These are phyloP conservation scores for Kwoniella bestiolae DNA, from an alignment of 768 basidiomycete genomes.

Conservation along the genomic window DNA sequence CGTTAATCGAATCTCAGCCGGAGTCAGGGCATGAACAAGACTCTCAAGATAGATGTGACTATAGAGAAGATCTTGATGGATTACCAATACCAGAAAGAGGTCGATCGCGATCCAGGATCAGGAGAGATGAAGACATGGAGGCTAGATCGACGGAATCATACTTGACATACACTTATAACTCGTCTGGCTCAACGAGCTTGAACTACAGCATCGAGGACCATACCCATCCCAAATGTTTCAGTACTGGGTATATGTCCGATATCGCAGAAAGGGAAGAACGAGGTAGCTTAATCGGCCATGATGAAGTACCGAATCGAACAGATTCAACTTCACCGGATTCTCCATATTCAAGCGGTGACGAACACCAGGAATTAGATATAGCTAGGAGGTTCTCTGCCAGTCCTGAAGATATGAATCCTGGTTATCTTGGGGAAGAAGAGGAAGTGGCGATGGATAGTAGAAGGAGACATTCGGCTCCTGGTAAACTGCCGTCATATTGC, in stretches of 20 bases:
- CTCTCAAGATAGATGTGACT: background rate
- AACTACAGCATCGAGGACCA: too few species aligned
- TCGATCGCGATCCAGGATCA: slow-evolving; percentile 1
- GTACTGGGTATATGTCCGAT: too few species aligned
- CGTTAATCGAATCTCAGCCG: background rate
- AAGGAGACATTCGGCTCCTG: slow-evolving; percentile 11
- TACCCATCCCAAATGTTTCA: too few species aligned
- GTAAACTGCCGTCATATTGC: background rate
- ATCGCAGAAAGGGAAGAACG: background rate
- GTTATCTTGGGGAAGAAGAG: background rate
- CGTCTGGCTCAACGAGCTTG: too few species aligned
- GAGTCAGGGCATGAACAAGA: background rate
- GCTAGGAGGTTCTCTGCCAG: background rate
- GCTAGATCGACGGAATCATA: background rate
- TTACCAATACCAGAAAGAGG: background rate
- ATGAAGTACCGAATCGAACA: background rate
- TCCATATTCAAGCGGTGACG: background rate
- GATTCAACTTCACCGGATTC: background rate
- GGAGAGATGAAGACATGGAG: background rate
- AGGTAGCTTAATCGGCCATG: background rate
- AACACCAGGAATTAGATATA: background rate
- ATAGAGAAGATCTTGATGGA: slow-evolving; percentile 13
- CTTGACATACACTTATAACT: background rate
- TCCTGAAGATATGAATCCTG: background rate
- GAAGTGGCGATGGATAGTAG: background rate